Conservation (phyloP, 495 filamentous ascomycete species). For the Tuber indicum region DNA sequence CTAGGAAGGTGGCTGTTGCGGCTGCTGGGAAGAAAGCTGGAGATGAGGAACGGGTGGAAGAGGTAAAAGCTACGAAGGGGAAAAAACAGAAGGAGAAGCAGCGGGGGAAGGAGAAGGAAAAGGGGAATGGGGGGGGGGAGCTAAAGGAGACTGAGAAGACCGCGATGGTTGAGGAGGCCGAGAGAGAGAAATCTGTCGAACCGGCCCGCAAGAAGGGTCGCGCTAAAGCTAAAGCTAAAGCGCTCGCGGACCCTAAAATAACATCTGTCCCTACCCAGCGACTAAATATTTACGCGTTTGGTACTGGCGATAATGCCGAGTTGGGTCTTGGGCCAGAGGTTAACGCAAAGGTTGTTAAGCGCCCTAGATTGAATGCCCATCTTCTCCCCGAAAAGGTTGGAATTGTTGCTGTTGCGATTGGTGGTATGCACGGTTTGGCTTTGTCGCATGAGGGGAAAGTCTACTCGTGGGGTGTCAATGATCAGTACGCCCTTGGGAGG, state of each 20-base stretch:
- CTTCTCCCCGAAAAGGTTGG: slow-evolving; percentile 56
- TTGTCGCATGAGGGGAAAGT: slow-evolving; percentile 61
- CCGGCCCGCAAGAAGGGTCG: slow-evolving; percentile 41
- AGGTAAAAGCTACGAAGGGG: slow-evolving; percentile 15
- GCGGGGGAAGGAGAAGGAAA: not conserved
- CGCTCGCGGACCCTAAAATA: slow-evolving; percentile 11
- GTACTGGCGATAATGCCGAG: slow-evolving; percentile 62
- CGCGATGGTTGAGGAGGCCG: slow-evolving; percentile 20
- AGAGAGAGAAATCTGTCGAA: slow-evolving; percentile 47
- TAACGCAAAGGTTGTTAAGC: slow-evolving; percentile 59
- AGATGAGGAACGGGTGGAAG: slow-evolving; percentile 23
- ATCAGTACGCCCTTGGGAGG: slow-evolving; percentile 60
- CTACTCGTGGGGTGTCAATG: slow-evolving; percentile 67
- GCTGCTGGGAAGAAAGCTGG: slow-evolving; percentile 17
- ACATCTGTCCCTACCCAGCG: slow-evolving; percentile 42
- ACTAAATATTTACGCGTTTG: slow-evolving; percentile 63
- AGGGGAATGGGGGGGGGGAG: slow-evolving; percentile 13
- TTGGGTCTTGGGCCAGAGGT: slow-evolving; percentile 59
- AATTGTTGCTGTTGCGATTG: slow-evolving; percentile 57
- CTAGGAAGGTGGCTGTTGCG: slow-evolving; percentile 22
- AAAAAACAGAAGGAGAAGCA: not conserved
- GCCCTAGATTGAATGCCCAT: slow-evolving; percentile 58
- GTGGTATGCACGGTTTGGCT: slow-evolving; percentile 61
- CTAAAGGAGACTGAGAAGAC: slow-evolving; percentile 27
- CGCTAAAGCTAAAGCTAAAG: not conserved